These are phyloP conservation scores for Sherardia arvensis DNA, from an alignment of 257 asterid species.

Conservation along the genomic window DNA sequence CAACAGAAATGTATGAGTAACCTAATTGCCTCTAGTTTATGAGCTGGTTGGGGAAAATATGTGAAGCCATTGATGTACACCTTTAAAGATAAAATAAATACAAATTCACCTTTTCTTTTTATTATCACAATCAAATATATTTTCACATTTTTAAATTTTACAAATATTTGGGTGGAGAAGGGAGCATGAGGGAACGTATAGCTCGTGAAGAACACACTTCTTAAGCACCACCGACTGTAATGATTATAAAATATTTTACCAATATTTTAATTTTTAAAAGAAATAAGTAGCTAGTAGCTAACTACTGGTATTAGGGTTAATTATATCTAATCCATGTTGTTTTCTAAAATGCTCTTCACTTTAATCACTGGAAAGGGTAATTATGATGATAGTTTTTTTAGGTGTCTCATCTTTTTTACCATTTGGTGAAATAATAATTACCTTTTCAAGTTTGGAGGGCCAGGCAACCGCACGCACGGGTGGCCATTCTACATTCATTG, in stretches of 20 bases:
- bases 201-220: slow-evolving; percentile 15
- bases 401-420: background rate
- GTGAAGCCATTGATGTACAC: too few relatives aligned
- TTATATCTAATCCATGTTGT: background rate
- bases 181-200: background rate
- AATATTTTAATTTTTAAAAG: background rate
- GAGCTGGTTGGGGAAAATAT: too few relatives aligned
- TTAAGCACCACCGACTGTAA: slow-evolving; percentile 21
- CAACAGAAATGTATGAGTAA: too few relatives aligned
- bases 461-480: slow-evolving; percentile 18
- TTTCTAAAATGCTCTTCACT: background rate
- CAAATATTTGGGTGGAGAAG: background rate
- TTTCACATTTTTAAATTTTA: too few relatives aligned
- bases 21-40: too few relatives aligned
- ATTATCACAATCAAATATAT: too few relatives aligned
- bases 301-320: background rate
- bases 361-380: slow-evolving; percentile 5
- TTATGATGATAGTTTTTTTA: too few relatives aligned
- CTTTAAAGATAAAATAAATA: too few relatives aligned
- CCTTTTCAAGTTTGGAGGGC: background rate
- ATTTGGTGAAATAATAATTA: background rate
- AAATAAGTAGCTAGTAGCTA: background rate
- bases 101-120: too few relatives aligned
- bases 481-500: background rate
- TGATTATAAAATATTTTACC: slow-evolving; percentile 15